These are phyloP conservation scores for Pinus tabuliformis DNA, from an alignment of 75 land plant genomes.

Conservation along the genomic window DNA sequence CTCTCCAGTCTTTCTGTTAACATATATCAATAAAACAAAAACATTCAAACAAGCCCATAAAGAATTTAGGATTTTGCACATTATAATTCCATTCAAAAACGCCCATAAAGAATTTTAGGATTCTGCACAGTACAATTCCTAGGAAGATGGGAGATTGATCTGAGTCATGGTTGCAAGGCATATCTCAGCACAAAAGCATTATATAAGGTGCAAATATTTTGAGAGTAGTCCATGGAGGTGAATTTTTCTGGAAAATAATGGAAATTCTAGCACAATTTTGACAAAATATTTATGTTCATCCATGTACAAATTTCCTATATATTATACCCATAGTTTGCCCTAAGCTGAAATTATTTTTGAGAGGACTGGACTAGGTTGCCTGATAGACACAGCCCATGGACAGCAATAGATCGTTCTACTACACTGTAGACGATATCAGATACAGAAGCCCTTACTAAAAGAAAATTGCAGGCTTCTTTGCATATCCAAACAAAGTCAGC, in stretches of 20 bases:
- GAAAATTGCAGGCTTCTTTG: background rate
- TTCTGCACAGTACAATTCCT: background rate
- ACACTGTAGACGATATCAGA: no score
- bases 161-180: no score
- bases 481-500: background rate
- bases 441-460: background rate
- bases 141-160: background rate
- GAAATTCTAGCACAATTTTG: no score
- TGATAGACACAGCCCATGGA: no score
- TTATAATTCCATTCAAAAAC: background rate
- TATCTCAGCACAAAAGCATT: background rate
- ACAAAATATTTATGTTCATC: background rate
- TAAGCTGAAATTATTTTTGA: no score
- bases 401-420: background rate
- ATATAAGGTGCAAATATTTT: background rate
- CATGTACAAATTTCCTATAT: no score
- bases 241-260: no score
- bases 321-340: background rate
- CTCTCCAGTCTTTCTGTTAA: constrained; percentile 95
- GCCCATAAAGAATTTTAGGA: background rate
- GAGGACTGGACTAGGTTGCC: background rate
- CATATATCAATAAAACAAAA: background rate
- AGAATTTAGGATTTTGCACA: background rate
- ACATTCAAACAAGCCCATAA: background rate
- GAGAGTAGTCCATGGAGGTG: no score